A percentile compares a stretch with the other conserved stretches of the same genome.
Evolutionary conservation across 495 filamentous ascomycete species (phyloP).

Genomic region (Annulohypoxylon bovei): DNA sequence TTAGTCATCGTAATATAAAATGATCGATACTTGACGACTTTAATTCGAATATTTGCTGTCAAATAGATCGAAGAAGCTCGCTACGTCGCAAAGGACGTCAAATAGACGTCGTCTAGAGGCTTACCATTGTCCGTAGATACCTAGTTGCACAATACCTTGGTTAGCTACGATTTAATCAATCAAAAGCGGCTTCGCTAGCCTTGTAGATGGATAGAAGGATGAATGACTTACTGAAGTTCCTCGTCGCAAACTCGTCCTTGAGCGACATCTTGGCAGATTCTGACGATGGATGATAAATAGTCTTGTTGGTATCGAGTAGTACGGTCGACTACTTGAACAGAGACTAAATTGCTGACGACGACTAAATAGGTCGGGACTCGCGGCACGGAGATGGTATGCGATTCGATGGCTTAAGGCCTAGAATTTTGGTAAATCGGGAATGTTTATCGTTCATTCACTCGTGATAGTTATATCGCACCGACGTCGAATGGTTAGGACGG

Average conservation of each 20-base stretch:
- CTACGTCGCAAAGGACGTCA: neutral
- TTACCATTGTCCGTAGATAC: conserved; percentile 99
- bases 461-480: conserved; percentile 25
- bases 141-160: conserved; percentile 61
- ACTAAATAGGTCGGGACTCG: conserved; percentile 30
- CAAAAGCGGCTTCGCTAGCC: conserved; percentile 2
- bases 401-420: conserved; percentile 10
- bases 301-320: conserved; percentile 18
- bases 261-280: conserved; percentile 58
- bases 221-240: conserved; percentile 92
- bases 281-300: neutral
- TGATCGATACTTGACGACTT: neutral
- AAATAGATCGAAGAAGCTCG: conserved; percentile 1
- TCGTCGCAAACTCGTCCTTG: conserved; percentile 83
- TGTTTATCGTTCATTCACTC: conserved; percentile 18
- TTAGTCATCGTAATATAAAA: conserved; percentile 26
- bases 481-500: conserved; percentile 1
- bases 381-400: conserved; percentile 23
- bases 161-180: conserved; percentile 27
- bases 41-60: neutral
- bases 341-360: conserved; percentile 26
- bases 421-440: neutral
- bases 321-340: neutral
- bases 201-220: neutral
- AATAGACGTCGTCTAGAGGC: conserved; percentile 44